These are phyloP conservation scores for Neocucurbitaria cava DNA, from an alignment of 2,329 filamentous ascomycete species.

Conservation along the genomic window DNA sequence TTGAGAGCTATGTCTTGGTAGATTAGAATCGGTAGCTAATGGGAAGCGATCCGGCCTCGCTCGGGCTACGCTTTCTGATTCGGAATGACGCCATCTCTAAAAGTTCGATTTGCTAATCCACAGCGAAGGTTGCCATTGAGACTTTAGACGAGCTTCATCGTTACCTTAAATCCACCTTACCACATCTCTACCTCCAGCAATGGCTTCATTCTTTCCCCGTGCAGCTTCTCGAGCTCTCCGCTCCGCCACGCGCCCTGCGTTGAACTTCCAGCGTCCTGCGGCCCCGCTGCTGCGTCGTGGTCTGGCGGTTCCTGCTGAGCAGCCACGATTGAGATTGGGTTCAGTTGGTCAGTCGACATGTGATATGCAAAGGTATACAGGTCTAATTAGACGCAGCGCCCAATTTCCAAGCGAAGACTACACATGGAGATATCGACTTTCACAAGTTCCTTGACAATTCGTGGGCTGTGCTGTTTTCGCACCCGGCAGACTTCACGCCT, in stretches of 20 bases:
- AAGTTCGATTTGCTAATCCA: slow-evolving; percentile 6
- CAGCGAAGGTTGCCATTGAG: not conserved
- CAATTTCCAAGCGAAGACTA: slow-evolving; percentile 85
- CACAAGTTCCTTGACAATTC: slow-evolving; percentile 80
- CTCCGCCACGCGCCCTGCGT: slow-evolving; percentile 31
- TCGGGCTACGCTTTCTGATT: slow-evolving; percentile 7
- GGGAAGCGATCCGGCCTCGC: too few relatives aligned
- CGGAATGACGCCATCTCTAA: slow-evolving; percentile 18
- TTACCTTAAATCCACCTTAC: slow-evolving; percentile 1
- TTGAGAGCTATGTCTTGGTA: not conserved
- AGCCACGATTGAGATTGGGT: slow-evolving; percentile 54
- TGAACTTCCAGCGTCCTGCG: slow-evolving; percentile 35
- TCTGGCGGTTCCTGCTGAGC: slow-evolving; percentile 46
- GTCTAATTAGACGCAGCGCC: slow-evolving; percentile 61
- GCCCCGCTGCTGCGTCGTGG: slow-evolving; percentile 46
- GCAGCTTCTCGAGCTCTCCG: slow-evolving; percentile 45
- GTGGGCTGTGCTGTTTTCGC: slow-evolving; percentile 85
- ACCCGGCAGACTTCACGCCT: slow-evolving; percentile 88
- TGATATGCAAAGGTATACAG: not conserved
- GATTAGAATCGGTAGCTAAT: too few relatives aligned
- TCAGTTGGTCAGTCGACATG: slow-evolving; percentile 39
- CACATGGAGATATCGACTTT: slow-evolving; percentile 74
- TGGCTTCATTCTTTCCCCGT: slow-evolving; percentile 46
- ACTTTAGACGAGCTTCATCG: slow-evolving; percentile 2
- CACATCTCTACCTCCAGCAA: slow-evolving; percentile 16